phyloP scores from a whole-genome alignment of 306 rosid species.

The Gastrolobium villosum region DNA sequence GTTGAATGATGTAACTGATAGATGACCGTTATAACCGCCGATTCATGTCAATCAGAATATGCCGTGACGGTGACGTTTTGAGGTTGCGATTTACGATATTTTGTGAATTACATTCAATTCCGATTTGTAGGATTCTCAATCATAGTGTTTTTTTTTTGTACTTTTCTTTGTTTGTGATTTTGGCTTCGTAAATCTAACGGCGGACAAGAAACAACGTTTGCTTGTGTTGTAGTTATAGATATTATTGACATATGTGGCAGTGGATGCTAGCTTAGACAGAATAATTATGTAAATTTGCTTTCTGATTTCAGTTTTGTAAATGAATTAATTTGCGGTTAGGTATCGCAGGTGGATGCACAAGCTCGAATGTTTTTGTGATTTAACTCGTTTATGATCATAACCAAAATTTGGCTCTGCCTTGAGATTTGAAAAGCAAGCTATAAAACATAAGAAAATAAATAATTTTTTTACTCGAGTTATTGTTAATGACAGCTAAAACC shows the following conservation, averaged over 20 bases:
- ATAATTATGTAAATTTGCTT: not conserved
- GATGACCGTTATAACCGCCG: not conserved
- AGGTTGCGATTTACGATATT: not conserved
- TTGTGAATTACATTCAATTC: not conserved
- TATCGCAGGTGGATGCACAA: too few relatives aligned
- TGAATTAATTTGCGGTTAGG: not conserved
- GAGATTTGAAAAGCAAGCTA: not conserved
- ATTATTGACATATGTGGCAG: not conserved
- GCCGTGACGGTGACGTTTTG: not conserved
- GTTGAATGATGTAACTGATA: not conserved
- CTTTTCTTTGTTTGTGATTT: not conserved
- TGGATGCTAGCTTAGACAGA: not conserved
- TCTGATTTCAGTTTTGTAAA: not conserved
- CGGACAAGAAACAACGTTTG: not conserved
- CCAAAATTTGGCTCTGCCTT: constrained; percentile 4
- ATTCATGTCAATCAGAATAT: not conserved
- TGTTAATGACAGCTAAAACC: not conserved
- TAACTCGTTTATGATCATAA: not conserved
- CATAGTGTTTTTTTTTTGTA: not conserved
- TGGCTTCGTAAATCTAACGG: not conserved
- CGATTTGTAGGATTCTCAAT: constrained; percentile 1
- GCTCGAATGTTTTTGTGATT: constrained; percentile 14
- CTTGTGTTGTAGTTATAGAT: not conserved
- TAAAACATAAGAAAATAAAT: not conserved
- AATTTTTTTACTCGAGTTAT: not conserved